Conservation (phyloP, 129 eudicot species). For the Gnaphalium uliginosum region DNA sequence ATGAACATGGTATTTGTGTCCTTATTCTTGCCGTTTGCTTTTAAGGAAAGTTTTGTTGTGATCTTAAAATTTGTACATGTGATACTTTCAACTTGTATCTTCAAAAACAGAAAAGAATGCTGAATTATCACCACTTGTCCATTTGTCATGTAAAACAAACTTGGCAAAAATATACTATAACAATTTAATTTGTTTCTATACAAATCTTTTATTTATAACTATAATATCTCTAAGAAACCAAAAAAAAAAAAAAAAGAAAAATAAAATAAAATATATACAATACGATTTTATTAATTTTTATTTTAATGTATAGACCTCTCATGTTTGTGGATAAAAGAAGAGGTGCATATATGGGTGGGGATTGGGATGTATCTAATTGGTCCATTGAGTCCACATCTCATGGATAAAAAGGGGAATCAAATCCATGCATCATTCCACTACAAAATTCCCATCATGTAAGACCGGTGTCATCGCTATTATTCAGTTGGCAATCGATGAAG, state of each 20-base stretch:
- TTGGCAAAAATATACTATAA: neutral
- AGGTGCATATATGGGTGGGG: slow-evolving; percentile 9
- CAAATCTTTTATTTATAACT: neutral
- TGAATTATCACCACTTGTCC: neutral
- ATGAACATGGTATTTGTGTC: neutral
- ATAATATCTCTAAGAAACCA: no score
- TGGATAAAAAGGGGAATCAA: slow-evolving; percentile 1
- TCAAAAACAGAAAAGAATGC: neutral
- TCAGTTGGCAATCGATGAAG: no score
- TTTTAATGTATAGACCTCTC: neutral
- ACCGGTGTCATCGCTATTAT: no score
- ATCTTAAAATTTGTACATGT: neutral
- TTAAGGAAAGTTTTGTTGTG: slow-evolving; percentile 2
- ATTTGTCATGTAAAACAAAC: slow-evolving; percentile 1
- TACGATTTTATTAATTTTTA: neutral
- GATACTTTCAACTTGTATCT: slow-evolving; percentile 3
- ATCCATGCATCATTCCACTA: slow-evolving; percentile 23
- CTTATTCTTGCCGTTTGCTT: neutral
- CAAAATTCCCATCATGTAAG: neutral
- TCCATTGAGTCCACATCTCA: slow-evolving; percentile 10
- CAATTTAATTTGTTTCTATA: neutral
- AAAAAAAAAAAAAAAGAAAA: no score
- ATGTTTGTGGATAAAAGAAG: slow-evolving; percentile 12
- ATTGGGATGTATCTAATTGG: neutral
- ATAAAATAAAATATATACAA: neutral